Percentiles rank a stretch among this genome's conserved stretches.
Conservation (phyloP, 2,329 filamentous ascomycete genomes). For the Didymosphaeria variabile region DNA sequence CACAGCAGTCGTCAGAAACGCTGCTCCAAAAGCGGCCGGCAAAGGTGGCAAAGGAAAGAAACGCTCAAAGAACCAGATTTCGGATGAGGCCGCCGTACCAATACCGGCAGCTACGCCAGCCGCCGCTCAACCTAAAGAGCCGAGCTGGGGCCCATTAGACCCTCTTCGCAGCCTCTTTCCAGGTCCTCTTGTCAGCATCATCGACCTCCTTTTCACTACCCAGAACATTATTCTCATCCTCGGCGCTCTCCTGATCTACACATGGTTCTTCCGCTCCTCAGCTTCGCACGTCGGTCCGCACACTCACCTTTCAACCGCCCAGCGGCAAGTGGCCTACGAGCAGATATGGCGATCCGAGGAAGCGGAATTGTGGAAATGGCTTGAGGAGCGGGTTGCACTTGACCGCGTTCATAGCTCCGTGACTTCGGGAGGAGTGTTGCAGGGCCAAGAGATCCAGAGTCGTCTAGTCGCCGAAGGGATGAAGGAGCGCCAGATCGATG, state of each 20-base stretch:
- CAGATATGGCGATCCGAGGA: constrained; percentile 92
- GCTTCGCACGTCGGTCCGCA: constrained; percentile 37
- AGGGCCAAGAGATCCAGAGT: constrained; percentile 58
- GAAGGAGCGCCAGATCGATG: constrained; percentile 76
- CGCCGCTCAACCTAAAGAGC: constrained; percentile 39
- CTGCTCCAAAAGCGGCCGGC: constrained; percentile 56
- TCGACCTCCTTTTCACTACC: constrained; percentile 76
- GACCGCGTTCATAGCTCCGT: constrained; percentile 57
- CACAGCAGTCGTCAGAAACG: constrained; percentile 72
- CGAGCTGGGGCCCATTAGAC: constrained; percentile 80
- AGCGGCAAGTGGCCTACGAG: constrained; percentile 84
- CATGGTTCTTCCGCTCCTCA: constrained; percentile 47
- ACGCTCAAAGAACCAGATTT: constrained; percentile 63
- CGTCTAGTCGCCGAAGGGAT: constrained; percentile 64
- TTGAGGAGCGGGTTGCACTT: constrained; percentile 84
- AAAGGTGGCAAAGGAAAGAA: constrained; percentile 64
- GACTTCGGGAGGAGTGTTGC: constrained; percentile 32
- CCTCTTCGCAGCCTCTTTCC: constrained; percentile 72
- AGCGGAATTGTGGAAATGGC: constrained; percentile 89
- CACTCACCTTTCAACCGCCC: constrained; percentile 58
- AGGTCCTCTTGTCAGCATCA: constrained; percentile 73
- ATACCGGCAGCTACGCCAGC: constrained; percentile 31
- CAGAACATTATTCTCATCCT: constrained; percentile 81
- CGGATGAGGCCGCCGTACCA: constrained; percentile 54
- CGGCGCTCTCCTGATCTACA: constrained; percentile 61